Conservation (phyloP, 371 early-diverging fungal species). For the Mortierella sp. region DNA sequence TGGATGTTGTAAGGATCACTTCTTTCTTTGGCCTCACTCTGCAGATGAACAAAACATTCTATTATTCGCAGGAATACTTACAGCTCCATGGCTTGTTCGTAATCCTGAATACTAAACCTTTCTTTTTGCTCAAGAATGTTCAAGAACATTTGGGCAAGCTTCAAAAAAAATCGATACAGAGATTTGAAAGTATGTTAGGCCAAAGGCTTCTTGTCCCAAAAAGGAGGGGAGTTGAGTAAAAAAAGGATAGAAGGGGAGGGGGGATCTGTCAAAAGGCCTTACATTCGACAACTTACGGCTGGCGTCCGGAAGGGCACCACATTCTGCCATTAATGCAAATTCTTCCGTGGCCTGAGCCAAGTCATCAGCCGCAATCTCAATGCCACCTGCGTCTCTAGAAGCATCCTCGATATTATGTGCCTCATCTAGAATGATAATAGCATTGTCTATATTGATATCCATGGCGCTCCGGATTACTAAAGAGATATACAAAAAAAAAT, state of each 20-base stretch:
- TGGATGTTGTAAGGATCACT: no score
- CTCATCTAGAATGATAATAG: constrained; percentile 92
- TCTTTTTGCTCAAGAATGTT: constrained; percentile 23
- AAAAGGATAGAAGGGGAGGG: no score
- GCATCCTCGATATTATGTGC: constrained; percentile 72
- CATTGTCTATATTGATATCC: constrained; percentile 66
- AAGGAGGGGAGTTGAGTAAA: no score
- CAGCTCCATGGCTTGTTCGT: constrained; percentile 56
- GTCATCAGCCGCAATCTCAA: constrained; percentile 60
- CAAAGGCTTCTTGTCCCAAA: no score
- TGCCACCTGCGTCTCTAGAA: constrained; percentile 61
- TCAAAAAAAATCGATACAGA: not conserved
- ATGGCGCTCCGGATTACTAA: constrained; percentile 66
- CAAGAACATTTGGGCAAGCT: constrained; percentile 18
- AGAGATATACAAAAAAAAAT: not conserved
- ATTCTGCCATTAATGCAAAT: constrained; percentile 47
- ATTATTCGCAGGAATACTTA: no score
- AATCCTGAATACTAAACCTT: constrained; percentile 48
- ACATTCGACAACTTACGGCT: constrained; percentile 56
- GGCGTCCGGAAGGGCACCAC: constrained; percentile 19
- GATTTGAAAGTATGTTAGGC: not conserved
- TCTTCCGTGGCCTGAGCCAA: constrained; percentile 54
- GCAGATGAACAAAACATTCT: no score
- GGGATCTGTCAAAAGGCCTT: constrained; percentile 8
- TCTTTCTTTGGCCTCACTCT: no score